Evolutionary conservation across 345 rosid species (phyloP).

Genomic region (Toxicodendron radicans): DNA sequence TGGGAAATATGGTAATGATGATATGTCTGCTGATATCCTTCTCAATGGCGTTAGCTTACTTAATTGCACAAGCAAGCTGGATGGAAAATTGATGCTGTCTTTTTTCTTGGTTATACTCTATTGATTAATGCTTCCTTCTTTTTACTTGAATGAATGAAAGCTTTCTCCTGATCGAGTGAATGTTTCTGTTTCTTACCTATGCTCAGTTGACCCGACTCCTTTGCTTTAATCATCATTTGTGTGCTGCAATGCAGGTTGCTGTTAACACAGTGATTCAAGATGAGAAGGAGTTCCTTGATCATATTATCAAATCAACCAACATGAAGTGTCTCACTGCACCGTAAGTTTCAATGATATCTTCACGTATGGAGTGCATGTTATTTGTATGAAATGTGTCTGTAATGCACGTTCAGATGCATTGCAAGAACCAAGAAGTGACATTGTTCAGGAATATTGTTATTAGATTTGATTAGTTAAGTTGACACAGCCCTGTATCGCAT

Average conservation of each 20-base stretch:
- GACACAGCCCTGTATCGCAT: background rate
- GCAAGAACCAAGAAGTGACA: background rate
- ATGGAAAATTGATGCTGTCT: background rate
- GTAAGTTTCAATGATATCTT: conserved; percentile 38
- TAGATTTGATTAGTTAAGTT: background rate
- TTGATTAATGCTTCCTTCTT: background rate
- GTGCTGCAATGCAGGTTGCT: conserved; percentile 57
- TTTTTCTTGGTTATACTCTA: background rate
- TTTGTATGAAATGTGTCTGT: background rate
- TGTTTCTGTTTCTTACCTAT: background rate
- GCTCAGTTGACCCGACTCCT: background rate
- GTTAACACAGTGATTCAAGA: conserved; percentile 66
- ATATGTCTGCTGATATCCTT: background rate
- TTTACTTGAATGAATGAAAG: conserved; percentile 5
- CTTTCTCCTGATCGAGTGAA: conserved; percentile 8
- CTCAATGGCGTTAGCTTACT: background rate
- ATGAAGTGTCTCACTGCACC: conserved; percentile 82
- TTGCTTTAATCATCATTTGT: background rate
- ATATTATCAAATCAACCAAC: conserved; percentile 70
- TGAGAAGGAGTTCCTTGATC: conserved; percentile 72
- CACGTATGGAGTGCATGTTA: background rate
- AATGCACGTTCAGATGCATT: background rate
- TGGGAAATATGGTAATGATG: no score
- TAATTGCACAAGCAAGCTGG: background rate
- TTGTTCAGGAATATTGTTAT: background rate